phyloP scores from a whole-genome alignment of 2,329 filamentous ascomycete genomes.

The Penicillium sp. region DNA sequence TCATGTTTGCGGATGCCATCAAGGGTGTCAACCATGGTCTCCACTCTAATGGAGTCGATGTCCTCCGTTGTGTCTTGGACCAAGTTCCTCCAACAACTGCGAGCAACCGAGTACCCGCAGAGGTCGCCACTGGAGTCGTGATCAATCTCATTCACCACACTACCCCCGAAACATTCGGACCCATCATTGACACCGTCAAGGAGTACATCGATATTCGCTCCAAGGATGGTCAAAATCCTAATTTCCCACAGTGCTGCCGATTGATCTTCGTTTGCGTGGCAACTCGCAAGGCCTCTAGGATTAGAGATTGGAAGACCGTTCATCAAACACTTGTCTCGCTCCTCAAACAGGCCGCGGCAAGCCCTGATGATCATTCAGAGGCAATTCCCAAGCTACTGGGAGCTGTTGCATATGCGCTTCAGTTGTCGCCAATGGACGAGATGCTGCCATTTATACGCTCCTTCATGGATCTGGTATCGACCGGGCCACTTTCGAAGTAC shows the following conservation, averaged over 20 bases:
- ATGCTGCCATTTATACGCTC: constrained; percentile 72
- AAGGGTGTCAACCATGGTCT: constrained; percentile 65
- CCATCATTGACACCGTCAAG: constrained; percentile 68
- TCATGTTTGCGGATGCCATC: constrained; percentile 83
- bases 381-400: constrained; percentile 50
- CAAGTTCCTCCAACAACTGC: constrained; percentile 39
- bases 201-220: constrained; percentile 52
- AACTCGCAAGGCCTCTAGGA: constrained; percentile 79
- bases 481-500: constrained; percentile 69
- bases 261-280: constrained; percentile 68
- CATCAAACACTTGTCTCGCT: constrained; percentile 63
- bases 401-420: constrained; percentile 68
- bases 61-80: constrained; percentile 59
- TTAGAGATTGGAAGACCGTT: constrained; percentile 73
- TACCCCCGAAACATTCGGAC: constrained; percentile 72
- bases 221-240: constrained; percentile 46
- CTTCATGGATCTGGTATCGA: constrained; percentile 69
- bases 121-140: constrained; percentile 76
- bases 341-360: constrained; percentile 50
- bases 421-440: constrained; percentile 78
- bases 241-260: constrained; percentile 48
- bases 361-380: constrained; percentile 32
- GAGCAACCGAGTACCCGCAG: constrained; percentile 41
- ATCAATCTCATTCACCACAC: constrained; percentile 85
- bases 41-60: constrained; percentile 62